Evolutionary conservation across 176 grass and related monocot species (phyloP).

Genomic region (Triticum dicoccoides): DNA sequence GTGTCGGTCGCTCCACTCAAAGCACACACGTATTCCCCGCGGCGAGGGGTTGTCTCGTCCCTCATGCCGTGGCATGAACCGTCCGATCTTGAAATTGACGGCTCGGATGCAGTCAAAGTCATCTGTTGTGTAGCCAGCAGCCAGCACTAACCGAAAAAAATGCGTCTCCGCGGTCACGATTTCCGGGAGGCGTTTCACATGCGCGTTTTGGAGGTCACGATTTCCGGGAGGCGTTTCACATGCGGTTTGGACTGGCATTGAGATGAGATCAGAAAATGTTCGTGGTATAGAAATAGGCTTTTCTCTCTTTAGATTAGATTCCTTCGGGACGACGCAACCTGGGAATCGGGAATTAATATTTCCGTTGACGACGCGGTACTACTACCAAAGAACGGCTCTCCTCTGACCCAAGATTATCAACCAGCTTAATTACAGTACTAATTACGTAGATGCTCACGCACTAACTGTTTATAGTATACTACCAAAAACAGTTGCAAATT

Average conservation of each 20-base stretch:
- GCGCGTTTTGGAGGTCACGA: neutral
- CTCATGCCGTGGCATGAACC: neutral
- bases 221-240: neutral
- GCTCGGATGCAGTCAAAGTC: neutral
- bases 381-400: neutral
- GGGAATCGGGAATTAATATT: neutral
- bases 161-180: neutral
- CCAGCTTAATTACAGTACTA: neutral
- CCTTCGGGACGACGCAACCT: neutral
- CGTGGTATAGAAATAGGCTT: neutral
- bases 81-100: constrained; percentile 7
- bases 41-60: neutral
- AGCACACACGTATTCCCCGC: neutral
- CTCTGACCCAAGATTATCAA: no score
- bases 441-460: neutral
- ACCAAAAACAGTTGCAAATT: neutral
- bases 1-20: constrained; percentile 27
- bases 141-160: neutral
- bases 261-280: neutral
- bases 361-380: neutral
- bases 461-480: neutral
- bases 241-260: neutral
- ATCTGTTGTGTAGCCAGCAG: neutral
- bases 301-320: neutral
- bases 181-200: neutral